These are phyloP conservation scores for Cicer bijugum DNA, from an alignment of 306 rosid genomes.

Conservation along the genomic window DNA sequence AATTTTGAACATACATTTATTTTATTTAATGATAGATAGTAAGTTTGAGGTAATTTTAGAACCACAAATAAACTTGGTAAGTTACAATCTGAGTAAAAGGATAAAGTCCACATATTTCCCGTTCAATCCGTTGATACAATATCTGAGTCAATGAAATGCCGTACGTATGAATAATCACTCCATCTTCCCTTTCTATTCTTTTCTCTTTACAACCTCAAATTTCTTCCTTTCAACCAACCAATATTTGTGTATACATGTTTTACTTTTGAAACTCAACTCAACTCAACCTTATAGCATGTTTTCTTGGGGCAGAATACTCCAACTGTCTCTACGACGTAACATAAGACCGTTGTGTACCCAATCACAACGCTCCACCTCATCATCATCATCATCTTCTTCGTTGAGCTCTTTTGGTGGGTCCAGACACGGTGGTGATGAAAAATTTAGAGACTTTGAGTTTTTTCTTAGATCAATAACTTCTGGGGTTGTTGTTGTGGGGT, in stretches of 20 bases:
- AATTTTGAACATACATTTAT: too few species aligned
- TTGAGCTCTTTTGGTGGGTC: conserved; percentile 35
- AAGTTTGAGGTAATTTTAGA: neutral
- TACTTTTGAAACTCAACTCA: neutral
- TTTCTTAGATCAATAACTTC: conserved; percentile 53
- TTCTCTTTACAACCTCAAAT: conserved; percentile 37
- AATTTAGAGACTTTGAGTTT: conserved; percentile 34
- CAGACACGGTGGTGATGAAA: conserved; percentile 31
- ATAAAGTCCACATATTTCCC: conserved; percentile 47
- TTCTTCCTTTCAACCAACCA: conserved; percentile 1
- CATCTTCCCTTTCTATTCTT: conserved; percentile 9
- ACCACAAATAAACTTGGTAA: conserved; percentile 45
- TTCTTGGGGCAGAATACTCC: conserved; percentile 56
- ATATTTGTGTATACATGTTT: neutral
- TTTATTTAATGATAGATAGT: too few species aligned
- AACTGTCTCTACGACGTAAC: conserved; percentile 34
- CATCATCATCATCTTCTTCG: conserved; percentile 43
- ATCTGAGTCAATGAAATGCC: neutral
- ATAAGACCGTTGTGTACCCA: conserved; percentile 45
- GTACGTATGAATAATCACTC: neutral
- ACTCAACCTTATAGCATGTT: conserved; percentile 51
- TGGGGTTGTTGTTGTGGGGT: conserved; percentile 55
- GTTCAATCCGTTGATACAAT: conserved; percentile 41
- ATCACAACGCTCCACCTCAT: conserved; percentile 45
- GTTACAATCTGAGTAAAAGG: conserved; percentile 48